Conservation (phyloP, 192 early-diverging fungal species). For the Gamsiella multidivaricata region DNA sequence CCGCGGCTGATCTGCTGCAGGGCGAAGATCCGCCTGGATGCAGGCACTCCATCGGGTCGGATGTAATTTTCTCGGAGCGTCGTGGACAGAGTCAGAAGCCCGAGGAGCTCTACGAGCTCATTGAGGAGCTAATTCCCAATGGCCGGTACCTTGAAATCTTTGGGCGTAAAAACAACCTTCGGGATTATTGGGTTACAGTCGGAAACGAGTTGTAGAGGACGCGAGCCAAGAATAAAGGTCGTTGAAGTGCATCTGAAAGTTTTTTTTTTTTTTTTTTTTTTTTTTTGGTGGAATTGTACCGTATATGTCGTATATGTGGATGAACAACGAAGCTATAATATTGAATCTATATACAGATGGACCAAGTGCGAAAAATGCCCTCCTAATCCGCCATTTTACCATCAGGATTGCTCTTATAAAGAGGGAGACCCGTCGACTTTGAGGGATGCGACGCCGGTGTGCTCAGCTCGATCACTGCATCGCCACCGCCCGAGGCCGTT, state of each 20-base stretch:
- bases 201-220: slow-evolving; percentile 77
- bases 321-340: no score
- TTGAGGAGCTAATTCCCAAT: slow-evolving; percentile 92
- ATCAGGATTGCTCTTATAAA: slow-evolving; percentile 47
- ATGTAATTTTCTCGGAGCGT: slow-evolving; percentile 93
- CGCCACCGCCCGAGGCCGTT: slow-evolving; percentile 10
- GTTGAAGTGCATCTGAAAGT: no score
- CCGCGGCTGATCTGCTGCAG: slow-evolving; percentile 44
- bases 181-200: slow-evolving; percentile 97
- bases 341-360: no score
- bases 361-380: no score
- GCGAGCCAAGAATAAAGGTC: background rate
- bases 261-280: no score
- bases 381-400: slow-evolving; percentile 41
- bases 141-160: slow-evolving; percentile 96
- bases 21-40: slow-evolving; percentile 79
- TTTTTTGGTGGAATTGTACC: no score
- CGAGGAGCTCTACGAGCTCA: slow-evolving; percentile 94
- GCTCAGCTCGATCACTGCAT: slow-evolving; percentile 53
- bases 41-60: slow-evolving; percentile 79
- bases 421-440: slow-evolving; percentile 24
- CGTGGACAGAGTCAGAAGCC: slow-evolving; percentile 97
- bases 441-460: slow-evolving; percentile 9
- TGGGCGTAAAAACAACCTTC: slow-evolving; percentile 94
- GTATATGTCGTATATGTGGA: no score